Conservation (phyloP, 2,329 filamentous ascomycete species). For the Pestalotiopsis sp. region DNA sequence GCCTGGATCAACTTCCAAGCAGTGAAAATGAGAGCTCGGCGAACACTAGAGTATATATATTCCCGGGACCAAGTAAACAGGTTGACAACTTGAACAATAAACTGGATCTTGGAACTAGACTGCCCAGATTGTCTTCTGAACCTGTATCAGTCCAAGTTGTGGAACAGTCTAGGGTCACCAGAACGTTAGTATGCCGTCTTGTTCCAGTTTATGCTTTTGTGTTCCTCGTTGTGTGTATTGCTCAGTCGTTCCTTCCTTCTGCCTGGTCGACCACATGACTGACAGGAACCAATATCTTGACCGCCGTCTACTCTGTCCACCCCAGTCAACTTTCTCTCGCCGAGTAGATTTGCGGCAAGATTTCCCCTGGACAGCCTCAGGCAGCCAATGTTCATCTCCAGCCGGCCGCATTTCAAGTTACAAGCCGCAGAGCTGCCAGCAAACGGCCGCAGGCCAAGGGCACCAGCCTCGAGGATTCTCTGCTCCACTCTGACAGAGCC, state of each 20-base stretch:
- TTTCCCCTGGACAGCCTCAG: background rate
- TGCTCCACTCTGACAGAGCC: background rate
- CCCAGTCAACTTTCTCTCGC: too few species aligned
- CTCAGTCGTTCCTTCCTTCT: background rate
- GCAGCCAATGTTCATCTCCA: background rate
- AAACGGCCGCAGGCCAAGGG: background rate
- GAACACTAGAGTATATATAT: background rate
- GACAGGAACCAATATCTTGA: too few species aligned
- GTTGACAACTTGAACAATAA: background rate
- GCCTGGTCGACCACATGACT: too few species aligned
- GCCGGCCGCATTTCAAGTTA: background rate
- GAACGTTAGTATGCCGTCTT: background rate
- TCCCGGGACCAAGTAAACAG: background rate
- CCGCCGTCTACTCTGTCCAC: too few species aligned
- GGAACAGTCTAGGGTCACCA: background rate
- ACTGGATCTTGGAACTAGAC: background rate
- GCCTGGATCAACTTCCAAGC: too few species aligned
- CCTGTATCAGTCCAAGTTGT: background rate
- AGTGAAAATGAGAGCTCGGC: too few species aligned
- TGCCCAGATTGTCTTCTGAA: background rate
- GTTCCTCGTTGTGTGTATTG: background rate
- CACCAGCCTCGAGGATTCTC: background rate
- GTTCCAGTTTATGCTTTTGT: background rate
- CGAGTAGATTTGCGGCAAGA: background rate
- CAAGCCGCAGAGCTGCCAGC: background rate